phyloP scores from a whole-genome alignment of 129 eudicot species.

The Chrysanthemum lavandulifolium region DNA sequence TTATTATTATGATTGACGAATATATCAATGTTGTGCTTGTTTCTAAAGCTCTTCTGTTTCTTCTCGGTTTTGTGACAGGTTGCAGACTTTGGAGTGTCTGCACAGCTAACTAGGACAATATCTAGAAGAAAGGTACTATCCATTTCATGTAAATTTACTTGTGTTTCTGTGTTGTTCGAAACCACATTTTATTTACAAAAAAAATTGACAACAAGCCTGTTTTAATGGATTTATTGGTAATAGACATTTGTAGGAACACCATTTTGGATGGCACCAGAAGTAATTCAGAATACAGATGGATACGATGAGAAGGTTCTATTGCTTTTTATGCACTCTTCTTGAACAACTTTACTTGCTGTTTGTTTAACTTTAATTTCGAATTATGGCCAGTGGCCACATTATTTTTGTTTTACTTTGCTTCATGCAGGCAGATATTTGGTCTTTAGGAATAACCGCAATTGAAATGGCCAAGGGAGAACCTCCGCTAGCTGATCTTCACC shows the following conservation, averaged over 20 bases:
- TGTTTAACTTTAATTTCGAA: not conserved
- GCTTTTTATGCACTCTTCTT: not conserved
- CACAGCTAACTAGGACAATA: slow-evolving; percentile 83
- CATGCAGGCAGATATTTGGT: slow-evolving; percentile 97
- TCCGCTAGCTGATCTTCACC: slow-evolving; percentile 94
- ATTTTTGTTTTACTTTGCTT: not conserved
- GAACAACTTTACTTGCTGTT: not conserved
- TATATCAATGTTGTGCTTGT: not conserved
- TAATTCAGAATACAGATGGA: slow-evolving; percentile 90
- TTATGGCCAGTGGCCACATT: not conserved
- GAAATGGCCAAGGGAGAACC: slow-evolving; percentile 99
- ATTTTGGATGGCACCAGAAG: slow-evolving; percentile 99
- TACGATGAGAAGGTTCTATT: slow-evolving; percentile 85
- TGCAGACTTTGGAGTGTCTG: slow-evolving; percentile 97
- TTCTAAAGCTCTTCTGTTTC: not conserved
- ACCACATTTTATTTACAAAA: not conserved
- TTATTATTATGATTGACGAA: not conserved
- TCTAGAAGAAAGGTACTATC: slow-evolving; percentile 82
- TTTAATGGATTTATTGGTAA: slow-evolving; percentile 36
- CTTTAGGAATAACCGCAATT: slow-evolving; percentile 88
- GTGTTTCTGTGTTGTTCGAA: not conserved
- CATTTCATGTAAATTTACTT: slow-evolving; percentile 1
- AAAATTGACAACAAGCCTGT: not conserved
- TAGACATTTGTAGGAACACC: slow-evolving; percentile 99
- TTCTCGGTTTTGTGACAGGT: slow-evolving; percentile 46